phyloP scores from a whole-genome alignment of 208 protist species.

The Trichomonas vaginalis region DNA sequence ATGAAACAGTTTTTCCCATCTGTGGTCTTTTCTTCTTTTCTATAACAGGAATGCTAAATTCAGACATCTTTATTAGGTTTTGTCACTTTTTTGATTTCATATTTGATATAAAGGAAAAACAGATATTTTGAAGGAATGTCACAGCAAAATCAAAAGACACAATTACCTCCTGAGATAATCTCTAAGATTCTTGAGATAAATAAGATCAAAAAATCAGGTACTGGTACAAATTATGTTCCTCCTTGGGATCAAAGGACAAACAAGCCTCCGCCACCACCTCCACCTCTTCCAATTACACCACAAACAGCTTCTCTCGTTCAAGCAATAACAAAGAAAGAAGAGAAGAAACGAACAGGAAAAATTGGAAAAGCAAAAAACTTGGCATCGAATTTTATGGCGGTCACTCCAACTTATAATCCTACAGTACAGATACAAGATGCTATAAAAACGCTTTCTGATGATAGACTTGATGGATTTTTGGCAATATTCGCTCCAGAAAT shows the following conservation, averaged over 20 bases:
- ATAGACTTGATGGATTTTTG: too few species aligned
- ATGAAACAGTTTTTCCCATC: background rate
- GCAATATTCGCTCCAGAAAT: too few species aligned
- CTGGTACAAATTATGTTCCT: background rate
- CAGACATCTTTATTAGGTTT: too few species aligned
- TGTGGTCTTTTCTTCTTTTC: background rate
- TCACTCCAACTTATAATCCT: too few species aligned
- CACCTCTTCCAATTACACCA: background rate
- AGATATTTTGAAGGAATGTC: background rate
- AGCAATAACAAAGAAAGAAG: background rate
- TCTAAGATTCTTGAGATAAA: background rate
- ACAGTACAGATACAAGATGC: too few species aligned
- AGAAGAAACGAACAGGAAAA: background rate
- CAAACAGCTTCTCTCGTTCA: background rate
- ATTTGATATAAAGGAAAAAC: too few species aligned
- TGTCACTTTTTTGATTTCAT: too few species aligned
- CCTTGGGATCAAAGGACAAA: background rate
- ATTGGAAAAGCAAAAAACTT: too few species aligned
- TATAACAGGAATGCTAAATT: background rate
- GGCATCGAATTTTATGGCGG: too few species aligned
- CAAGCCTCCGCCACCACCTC: background rate
- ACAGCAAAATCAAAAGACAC: background rate
- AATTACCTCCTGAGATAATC: background rate
- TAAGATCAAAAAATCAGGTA: background rate
- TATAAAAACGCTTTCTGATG: too few species aligned